Percentiles rank a stretch among this genome's conserved stretches.
phyloP scores from a whole-genome alignment of 1,139 yeast species.

The Suhomyces anneliseae region DNA sequence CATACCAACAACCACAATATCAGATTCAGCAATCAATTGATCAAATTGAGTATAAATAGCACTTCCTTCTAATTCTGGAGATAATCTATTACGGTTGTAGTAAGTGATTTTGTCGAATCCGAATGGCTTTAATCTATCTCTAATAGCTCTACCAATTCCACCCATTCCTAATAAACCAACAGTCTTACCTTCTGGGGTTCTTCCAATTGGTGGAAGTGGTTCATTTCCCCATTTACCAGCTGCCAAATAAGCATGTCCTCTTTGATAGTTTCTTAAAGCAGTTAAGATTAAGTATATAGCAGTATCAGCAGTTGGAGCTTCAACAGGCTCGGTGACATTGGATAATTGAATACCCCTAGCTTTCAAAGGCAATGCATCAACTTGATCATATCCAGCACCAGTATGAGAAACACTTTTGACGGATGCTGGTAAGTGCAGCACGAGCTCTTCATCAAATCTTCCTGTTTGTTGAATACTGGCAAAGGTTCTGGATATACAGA shows the following conservation, averaged over 20 bases:
- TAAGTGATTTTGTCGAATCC: constrained; percentile 62
- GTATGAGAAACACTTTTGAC: constrained; percentile 70
- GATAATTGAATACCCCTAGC: constrained; percentile 61
- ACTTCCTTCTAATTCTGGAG: constrained; percentile 55
- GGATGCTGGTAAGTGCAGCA: constrained; percentile 56
- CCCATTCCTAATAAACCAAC: constrained; percentile 78
- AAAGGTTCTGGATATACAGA: constrained; percentile 54
- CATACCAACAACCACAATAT: constrained; percentile 60
- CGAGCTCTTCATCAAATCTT: constrained; percentile 70
- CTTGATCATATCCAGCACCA: constrained; percentile 95
- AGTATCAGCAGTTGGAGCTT: constrained; percentile 80
- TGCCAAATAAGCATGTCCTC: constrained; percentile 47
- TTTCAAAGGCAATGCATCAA: constrained; percentile 56
- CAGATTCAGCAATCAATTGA: constrained; percentile 53
- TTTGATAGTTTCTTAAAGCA: constrained; percentile 65
- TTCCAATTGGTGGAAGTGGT: constrained; percentile 17
- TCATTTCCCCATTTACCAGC: constrained; percentile 58
- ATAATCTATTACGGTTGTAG: constrained; percentile 56
- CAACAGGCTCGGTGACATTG: constrained; percentile 72
- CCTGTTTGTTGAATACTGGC: constrained; percentile 58
- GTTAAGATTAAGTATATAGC: constrained; percentile 66
- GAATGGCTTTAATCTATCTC: constrained; percentile 61
- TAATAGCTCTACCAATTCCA: constrained; percentile 71
- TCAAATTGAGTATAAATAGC: constrained; percentile 59
- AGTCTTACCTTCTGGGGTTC: constrained; percentile 58